Percentiles rank a stretch among this genome's conserved stretches.
Conservation (phyloP, 2,329 filamentous ascomycete species). For the Dothideomycetes sp. region DNA sequence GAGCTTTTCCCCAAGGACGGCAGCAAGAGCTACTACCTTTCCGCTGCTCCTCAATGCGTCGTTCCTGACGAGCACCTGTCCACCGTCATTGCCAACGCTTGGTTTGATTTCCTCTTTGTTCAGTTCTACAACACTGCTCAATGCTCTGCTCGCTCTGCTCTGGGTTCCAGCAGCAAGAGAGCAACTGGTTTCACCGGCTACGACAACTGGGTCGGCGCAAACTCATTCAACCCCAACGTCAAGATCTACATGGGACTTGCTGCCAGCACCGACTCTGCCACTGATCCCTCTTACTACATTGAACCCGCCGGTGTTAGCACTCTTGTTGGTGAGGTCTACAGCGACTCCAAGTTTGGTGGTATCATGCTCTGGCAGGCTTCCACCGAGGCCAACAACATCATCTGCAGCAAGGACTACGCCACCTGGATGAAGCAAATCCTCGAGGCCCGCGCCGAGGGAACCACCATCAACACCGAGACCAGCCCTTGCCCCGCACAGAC, state of each 20-base stretch:
- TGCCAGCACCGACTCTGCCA: conserved; percentile 17
- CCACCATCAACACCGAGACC: conserved; percentile 10
- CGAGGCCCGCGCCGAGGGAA: conserved; percentile 12
- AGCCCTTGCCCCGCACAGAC: conserved; percentile 7
- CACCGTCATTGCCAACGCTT: conserved; percentile 25
- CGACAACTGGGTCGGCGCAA: conserved; percentile 32
- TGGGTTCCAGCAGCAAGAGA: conserved; percentile 15
- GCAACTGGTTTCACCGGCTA: conserved; percentile 30
- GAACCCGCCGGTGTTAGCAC: conserved; percentile 32
- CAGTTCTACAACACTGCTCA: conserved; percentile 35
- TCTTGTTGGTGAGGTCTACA: conserved; percentile 33
- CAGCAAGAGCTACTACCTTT: conserved; percentile 34
- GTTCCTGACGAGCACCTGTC: conserved; percentile 36
- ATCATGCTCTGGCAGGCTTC: conserved; percentile 51
- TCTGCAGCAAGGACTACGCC: conserved; percentile 33
- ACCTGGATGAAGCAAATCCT: conserved; percentile 38
- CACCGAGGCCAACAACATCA: conserved; percentile 33
- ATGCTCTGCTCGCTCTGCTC: conserved; percentile 37
- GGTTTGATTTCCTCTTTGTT: conserved; percentile 33
- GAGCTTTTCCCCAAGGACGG: conserved; percentile 25
- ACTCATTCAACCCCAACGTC: conserved; percentile 28
- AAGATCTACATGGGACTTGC: conserved; percentile 45
- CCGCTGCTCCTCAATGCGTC: conserved; percentile 36
- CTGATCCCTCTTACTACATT: conserved; percentile 32
- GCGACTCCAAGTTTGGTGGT: conserved; percentile 39